Evolutionary conservation across 2,329 filamentous ascomycete species (phyloP).

Genomic region (Mariannaea elegans): DNA sequence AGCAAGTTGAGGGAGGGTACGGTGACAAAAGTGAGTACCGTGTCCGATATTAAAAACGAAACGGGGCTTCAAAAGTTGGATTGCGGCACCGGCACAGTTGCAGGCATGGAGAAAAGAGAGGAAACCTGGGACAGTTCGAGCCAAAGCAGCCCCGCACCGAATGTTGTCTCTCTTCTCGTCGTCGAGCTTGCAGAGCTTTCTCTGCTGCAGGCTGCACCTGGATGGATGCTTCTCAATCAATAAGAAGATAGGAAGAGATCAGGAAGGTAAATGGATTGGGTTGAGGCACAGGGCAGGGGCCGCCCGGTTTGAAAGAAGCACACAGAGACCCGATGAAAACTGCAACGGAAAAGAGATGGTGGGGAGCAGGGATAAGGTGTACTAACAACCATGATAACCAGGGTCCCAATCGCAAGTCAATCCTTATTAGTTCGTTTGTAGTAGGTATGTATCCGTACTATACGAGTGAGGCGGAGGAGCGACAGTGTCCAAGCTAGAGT

Average conservation of each 20-base stretch:
- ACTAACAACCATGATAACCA: constrained; percentile 28
- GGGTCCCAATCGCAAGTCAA: constrained; percentile 37
- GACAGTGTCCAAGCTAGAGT: constrained; percentile 22
- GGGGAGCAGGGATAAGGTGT: constrained; percentile 37
- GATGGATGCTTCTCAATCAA: constrained; percentile 36
- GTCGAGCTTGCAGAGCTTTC: constrained; percentile 31
- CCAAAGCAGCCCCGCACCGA: constrained; percentile 37
- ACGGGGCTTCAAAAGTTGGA: constrained; percentile 32
- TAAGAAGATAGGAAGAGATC: constrained; percentile 26
- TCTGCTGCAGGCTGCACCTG: constrained; percentile 30
- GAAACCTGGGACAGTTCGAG: constrained; percentile 32
- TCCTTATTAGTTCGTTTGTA: constrained; percentile 15
- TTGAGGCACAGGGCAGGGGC: constrained; percentile 32
- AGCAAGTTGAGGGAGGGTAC: background rate
- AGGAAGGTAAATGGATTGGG: constrained; percentile 31
- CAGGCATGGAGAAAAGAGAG: constrained; percentile 30
- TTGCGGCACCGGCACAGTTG: constrained; percentile 35
- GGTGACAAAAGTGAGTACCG: constrained; percentile 14
- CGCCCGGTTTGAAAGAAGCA: constrained; percentile 30
- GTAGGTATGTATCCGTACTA: constrained; percentile 2
- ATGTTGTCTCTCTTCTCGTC: constrained; percentile 42
- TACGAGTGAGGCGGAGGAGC: constrained; percentile 27
- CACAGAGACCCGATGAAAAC: constrained; percentile 28
- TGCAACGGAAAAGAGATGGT: constrained; percentile 24
- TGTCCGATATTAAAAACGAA: constrained; percentile 30